phyloP scores from a whole-genome alignment of 352 stramenopile species.

The Pythium sp. region DNA sequence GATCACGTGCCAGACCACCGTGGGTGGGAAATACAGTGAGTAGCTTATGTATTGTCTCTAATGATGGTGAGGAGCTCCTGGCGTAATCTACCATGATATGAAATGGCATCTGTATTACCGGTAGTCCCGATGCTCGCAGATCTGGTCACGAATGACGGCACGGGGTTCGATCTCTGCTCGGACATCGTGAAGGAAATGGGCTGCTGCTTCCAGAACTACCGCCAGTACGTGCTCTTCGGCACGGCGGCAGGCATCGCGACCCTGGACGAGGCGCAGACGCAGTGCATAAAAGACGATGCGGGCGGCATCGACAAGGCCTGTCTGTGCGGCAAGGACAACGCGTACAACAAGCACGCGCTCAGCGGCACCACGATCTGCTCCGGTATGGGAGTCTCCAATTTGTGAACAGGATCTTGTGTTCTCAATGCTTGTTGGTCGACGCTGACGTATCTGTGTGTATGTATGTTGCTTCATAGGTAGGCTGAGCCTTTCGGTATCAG shows the following conservation, averaged over 20 bases:
- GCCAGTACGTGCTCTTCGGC: constrained; percentile 66
- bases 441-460: not conserved
- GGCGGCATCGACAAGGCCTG: constrained; percentile 41
- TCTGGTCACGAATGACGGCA: constrained; percentile 47
- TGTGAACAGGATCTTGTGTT: not conserved
- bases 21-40: constrained; percentile 66
- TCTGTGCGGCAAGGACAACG: constrained; percentile 39
- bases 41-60: not conserved
- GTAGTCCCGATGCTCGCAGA: constrained; percentile 57
- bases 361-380: constrained; percentile 63
- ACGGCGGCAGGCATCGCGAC: constrained; percentile 45
- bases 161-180: constrained; percentile 53
- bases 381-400: constrained; percentile 14
- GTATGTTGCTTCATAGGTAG: not conserved
- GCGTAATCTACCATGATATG: not conserved
- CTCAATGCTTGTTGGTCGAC: not conserved
- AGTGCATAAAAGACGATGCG: constrained; percentile 42
- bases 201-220: constrained; percentile 84
- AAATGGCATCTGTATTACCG: not conserved
- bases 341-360: constrained; percentile 57
- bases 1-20: constrained; percentile 60
- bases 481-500: not conserved
- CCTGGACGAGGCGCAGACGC: constrained; percentile 48
- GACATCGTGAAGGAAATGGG: constrained; percentile 73
- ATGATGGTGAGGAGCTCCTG: not conserved